Base-by-base conservation (phyloP, 1,139 yeast genomes). In the Geotrichum fermentans region DNA sequence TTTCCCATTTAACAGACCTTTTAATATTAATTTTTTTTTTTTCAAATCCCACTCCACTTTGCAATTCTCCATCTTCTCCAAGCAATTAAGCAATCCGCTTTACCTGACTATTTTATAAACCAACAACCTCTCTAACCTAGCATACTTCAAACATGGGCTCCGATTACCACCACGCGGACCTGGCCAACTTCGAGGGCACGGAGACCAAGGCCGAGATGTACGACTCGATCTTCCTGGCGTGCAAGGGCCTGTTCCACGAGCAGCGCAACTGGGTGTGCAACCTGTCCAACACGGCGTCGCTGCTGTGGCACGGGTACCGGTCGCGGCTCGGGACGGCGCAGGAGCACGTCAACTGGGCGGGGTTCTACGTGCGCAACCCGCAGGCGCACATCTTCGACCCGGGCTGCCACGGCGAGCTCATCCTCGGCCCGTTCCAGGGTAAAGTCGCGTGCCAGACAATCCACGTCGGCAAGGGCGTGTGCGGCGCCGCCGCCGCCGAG, bases 381-480 rank as follows among this genome's bases (percentile, higher is more conserved):
- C 47, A 55, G 17, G 59, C 6, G 14, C 17, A 38, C 14, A 18
- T 2, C 7, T n/a, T n/a, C n/a, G 33, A 8, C 58, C 58, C 8
- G 62, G 62, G n/a, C 55, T 63, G 17, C 5, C 20, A 11, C 0
- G 46, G 61, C 0, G 79, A 75, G 58, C 71, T 92, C 49, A 74
- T 87, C 29, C 72, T 92, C 41, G 98, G 95, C 0, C 98, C 98
- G 7, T 92, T 92, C 65, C 96, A 88, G 65, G 98, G 98, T 1
- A 88, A 88, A 65, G 97, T 92, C 2, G 97, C 97, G 0, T 92
- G 98, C 62, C 97, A 92, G 66, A 66, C 70, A 17, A 92, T 92
- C 51, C 63, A 71, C 51, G 70, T 84, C 50, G 97, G 96, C 4
- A 74, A 70, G 51, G 98, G 98, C 7, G 97, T 92, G 0, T 92